phyloP scores from a whole-genome alignment of 2,329 filamentous ascomycete genomes.

The Colletotrichum tropicicola region DNA sequence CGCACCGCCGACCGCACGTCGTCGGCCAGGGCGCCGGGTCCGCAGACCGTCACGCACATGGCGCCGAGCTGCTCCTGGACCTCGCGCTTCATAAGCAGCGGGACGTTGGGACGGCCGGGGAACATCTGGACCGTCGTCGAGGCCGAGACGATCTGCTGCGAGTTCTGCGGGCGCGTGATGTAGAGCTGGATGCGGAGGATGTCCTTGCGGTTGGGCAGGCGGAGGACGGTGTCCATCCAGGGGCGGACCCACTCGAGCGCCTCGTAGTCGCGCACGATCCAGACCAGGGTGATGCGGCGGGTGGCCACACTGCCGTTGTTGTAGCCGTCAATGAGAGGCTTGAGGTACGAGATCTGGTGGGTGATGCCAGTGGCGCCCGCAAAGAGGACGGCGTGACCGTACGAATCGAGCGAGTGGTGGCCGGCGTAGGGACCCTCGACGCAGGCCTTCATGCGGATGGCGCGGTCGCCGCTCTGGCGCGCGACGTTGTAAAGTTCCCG shows the following conservation, averaged over 20 bases:
- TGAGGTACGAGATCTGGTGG: conserved; percentile 89
- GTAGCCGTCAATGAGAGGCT: conserved; percentile 76
- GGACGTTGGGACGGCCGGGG: conserved; percentile 86
- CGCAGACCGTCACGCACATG: conserved; percentile 87
- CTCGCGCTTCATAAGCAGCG: conserved; percentile 82
- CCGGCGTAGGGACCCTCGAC: conserved; percentile 92
- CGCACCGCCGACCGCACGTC: conserved; percentile 78
- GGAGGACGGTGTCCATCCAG: conserved; percentile 80
- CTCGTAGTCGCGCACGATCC: conserved; percentile 91
- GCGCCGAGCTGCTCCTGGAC: conserved; percentile 84
- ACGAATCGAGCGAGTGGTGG: conserved; percentile 87
- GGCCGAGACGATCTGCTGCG: conserved; percentile 81
- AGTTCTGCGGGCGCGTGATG: conserved; percentile 85
- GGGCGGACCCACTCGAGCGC: conserved; percentile 93
- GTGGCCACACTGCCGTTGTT: conserved; percentile 79
- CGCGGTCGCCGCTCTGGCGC: conserved; percentile 56
- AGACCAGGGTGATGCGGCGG: conserved; percentile 83
- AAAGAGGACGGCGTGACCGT: conserved; percentile 90
- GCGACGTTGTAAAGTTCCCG: conserved; percentile 81
- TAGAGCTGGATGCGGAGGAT: conserved; percentile 89
- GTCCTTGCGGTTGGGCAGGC: conserved; percentile 82
- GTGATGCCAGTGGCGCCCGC: conserved; percentile 95
- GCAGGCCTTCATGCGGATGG: conserved; percentile 73
- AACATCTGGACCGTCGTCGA: conserved; percentile 90
- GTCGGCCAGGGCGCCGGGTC: conserved; percentile 78